Evolutionary conservation across 1,284 basidiomycete species (phyloP).

Genomic region (Termitomyces sp.): DNA sequence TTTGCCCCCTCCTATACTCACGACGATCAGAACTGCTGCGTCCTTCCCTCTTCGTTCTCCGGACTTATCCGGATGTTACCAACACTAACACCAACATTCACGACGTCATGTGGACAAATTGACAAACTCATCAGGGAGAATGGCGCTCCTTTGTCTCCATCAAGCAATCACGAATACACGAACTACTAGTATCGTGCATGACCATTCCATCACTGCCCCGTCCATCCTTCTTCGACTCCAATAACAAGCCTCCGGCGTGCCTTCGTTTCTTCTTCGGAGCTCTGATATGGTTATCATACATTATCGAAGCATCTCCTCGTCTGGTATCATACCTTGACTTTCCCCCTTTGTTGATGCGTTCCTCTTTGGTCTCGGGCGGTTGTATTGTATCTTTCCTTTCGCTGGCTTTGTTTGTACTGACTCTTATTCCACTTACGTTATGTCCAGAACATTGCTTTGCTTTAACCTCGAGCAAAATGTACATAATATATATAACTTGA

Average conservation of each 20-base stretch:
- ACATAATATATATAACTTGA: no score
- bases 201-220: background rate
- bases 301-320: background rate
- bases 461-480: background rate
- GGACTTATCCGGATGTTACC: background rate
- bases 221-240: background rate
- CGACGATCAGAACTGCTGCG: background rate
- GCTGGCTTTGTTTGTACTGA: background rate
- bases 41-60: background rate
- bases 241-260: background rate
- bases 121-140: background rate
- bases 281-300: background rate
- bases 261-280: background rate
- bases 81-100: background rate
- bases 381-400: background rate
- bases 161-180: background rate
- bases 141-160: background rate
- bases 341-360: background rate
- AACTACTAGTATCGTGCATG: background rate
- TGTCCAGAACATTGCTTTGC: background rate
- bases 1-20: background rate
- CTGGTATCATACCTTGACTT: background rate
- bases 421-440: background rate
- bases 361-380: background rate
- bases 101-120: constrained; percentile 1